These are phyloP conservation scores for Cicer bijugum DNA, from an alignment of 306 rosid species.

Conservation along the genomic window DNA sequence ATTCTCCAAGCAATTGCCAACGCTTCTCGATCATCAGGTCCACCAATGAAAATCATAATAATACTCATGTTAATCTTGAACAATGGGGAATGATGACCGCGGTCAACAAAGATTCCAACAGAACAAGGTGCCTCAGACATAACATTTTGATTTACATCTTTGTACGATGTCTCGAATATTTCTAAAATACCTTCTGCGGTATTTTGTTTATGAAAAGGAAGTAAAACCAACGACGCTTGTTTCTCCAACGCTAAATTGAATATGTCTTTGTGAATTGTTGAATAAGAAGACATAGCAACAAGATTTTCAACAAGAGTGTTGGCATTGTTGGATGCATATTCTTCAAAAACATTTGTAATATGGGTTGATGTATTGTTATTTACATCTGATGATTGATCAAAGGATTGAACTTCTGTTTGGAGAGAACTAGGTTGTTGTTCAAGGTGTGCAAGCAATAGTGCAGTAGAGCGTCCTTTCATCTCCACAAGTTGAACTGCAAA, in stretches of 20 bases:
- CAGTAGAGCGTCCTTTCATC: conserved; percentile 46
- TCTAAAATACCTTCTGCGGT: conserved; percentile 33
- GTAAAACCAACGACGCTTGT: conserved; percentile 37
- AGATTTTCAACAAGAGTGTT: conserved; percentile 29
- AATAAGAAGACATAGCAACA: conserved; percentile 37
- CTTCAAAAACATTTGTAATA: conserved; percentile 16
- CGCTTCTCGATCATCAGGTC: conserved; percentile 71
- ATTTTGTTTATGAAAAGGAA: conserved; percentile 50
- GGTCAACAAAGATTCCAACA: conserved; percentile 47
- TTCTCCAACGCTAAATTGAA: conserved; percentile 48
- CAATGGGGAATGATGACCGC: conserved; percentile 15
- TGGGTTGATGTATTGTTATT: conserved; percentile 4
- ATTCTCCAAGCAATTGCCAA: conserved; percentile 63
- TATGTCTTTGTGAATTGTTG: conserved; percentile 51
- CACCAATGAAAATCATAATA: conserved; percentile 45
- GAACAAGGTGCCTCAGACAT: conserved; percentile 44
- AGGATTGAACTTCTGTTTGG: background rate
- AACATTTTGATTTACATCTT: conserved; percentile 42
- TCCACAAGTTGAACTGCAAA: conserved; percentile 47
- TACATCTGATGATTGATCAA: background rate
- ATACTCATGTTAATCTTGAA: background rate
- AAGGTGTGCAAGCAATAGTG: conserved; percentile 19
- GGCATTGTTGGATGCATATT: background rate
- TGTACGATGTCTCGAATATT: background rate
- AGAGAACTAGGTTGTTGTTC: background rate